A percentile compares a stretch with the other conserved stretches of the same genome.
Conservation (phyloP, 371 early-diverging fungal genomes). For the Saksenaea oblongispora region DNA sequence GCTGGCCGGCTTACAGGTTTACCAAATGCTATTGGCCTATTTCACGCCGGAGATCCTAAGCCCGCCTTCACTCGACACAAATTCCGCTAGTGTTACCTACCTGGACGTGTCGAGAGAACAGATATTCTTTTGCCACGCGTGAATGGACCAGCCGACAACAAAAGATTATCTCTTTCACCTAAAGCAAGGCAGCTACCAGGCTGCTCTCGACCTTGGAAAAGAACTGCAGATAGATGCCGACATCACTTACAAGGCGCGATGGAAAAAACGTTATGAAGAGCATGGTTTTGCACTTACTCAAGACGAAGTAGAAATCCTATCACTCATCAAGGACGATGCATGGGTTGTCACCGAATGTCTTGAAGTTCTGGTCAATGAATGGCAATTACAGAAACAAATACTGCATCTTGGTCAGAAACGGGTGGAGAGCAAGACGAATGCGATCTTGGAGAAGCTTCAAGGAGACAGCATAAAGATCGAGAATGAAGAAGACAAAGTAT, state of each 20-base stretch:
- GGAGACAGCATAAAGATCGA: slow-evolving; percentile 11
- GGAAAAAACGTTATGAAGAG: slow-evolving; percentile 32
- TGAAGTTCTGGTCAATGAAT: slow-evolving; percentile 29
- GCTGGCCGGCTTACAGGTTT: too few relatives aligned
- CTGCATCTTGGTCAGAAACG: slow-evolving; percentile 58
- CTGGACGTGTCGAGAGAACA: not conserved
- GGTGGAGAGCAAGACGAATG: slow-evolving; percentile 44
- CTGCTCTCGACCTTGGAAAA: slow-evolving; percentile 64
- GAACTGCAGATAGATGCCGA: slow-evolving; percentile 61
- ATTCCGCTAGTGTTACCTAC: not conserved
- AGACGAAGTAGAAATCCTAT: slow-evolving; percentile 51
- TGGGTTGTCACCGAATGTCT: slow-evolving; percentile 68
- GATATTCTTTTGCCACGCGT: not conserved
- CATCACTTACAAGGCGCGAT: slow-evolving; percentile 65
- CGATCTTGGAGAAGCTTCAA: slow-evolving; percentile 35
- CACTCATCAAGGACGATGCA: slow-evolving; percentile 57
- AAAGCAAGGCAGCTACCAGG: slow-evolving; percentile 56
- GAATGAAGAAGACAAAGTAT: slow-evolving; percentile 13
- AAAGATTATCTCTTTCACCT: slow-evolving; percentile 40
- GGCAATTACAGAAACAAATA: slow-evolving; percentile 42
- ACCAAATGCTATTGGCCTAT: too few relatives aligned
- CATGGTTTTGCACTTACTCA: slow-evolving; percentile 21
- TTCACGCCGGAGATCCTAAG: too few relatives aligned
- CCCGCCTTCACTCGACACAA: not conserved
- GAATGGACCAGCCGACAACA: slow-evolving; percentile 37